Base-by-base conservation (phyloP, 169 alveolate species). In the Eimeria praecox region DNA sequence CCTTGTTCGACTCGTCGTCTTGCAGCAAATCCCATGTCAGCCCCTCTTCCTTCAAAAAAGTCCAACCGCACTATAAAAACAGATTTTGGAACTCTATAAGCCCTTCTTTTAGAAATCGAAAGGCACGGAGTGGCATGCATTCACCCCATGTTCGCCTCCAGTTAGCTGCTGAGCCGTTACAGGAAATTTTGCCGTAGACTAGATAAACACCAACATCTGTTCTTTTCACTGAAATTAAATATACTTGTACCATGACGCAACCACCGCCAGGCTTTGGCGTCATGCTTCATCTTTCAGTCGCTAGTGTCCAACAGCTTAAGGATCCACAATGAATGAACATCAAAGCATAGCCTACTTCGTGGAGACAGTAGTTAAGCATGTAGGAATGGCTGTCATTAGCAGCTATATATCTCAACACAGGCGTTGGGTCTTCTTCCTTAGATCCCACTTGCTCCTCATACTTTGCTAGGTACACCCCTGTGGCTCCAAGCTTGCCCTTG, bases 401-500 rank as follows among this genome's bases (percentile, higher is more conserved):
- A 35, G 91, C 91, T 18, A 83, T 56, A 24, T 83, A 83, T 54
- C 52, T n/a, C 24, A 83, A 27, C 35, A 49, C 33, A n/a, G 77
- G 54, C 9, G 33, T 38, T 20, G 91, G 44, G 35, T 35, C 49
- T 83, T 59, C 91, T 10, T 54, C 91, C 56, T 54, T 83, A 3
- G 66, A 83, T 35, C 40, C 77, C 27, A 30, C 12, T 56, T 83
- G 91, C 24, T 83, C 91, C 91, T 83, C 91, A 59, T 83, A 83
- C 91, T 83, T 83, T 33, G 91, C 91, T 38, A 83, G 49, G 30
- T 83, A 83, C 40, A 83, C 75, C 75, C 91, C 91, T 6, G 91
- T 83, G 9, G 91, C 91, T 52, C 91, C 91, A 83, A 83, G 38
- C 49, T 30, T 49, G 20, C 54, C 75, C 54, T 56, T 83, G 30